These are phyloP conservation scores for Beauveria varroae DNA, from an alignment of 2,329 filamentous ascomycete species.

Conservation along the genomic window DNA sequence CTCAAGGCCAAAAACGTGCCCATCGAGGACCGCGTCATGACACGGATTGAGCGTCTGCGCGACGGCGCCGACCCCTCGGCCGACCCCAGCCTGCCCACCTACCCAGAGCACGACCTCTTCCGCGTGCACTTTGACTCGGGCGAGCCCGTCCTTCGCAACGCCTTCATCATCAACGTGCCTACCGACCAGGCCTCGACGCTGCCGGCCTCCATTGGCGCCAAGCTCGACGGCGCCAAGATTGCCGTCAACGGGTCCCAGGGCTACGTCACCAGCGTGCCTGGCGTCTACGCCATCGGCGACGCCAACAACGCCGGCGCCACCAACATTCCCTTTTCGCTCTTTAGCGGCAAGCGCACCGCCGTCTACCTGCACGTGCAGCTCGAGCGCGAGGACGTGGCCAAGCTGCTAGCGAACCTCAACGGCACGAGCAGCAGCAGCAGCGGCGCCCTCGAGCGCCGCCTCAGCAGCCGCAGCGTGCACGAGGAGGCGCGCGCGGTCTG, in stretches of 20 bases:
- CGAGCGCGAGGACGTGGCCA: conserved; percentile 30
- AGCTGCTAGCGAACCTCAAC: conserved; percentile 24
- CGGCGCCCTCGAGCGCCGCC: neutral
- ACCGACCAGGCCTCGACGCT: conserved; percentile 40
- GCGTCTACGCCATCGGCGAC: conserved; percentile 53
- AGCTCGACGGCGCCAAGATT: conserved; percentile 36
- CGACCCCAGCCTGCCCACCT: conserved; percentile 34
- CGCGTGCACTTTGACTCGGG: conserved; percentile 44
- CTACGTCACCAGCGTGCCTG: conserved; percentile 42
- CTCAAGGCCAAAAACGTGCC: conserved; percentile 42
- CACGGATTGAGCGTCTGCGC: conserved; percentile 37
- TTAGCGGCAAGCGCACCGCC: conserved; percentile 48
- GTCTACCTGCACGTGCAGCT: conserved; percentile 47
- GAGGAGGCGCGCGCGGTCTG: conserved; percentile 35
- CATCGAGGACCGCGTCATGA: conserved; percentile 50
- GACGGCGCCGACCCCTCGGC: conserved; percentile 28
- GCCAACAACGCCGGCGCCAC: conserved; percentile 52
- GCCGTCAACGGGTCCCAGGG: conserved; percentile 32
- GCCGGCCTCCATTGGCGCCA: conserved; percentile 39
- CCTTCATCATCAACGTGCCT: conserved; percentile 44
- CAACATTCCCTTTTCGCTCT: conserved; percentile 55
- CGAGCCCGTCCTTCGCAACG: conserved; percentile 35
- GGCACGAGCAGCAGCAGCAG: neutral
- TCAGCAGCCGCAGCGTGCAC: conserved; percentile 21
- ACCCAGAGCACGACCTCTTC: conserved; percentile 48